These are phyloP conservation scores for Curvularia sp. DNA, from an alignment of 2,329 filamentous ascomycete genomes.

Conservation along the genomic window DNA sequence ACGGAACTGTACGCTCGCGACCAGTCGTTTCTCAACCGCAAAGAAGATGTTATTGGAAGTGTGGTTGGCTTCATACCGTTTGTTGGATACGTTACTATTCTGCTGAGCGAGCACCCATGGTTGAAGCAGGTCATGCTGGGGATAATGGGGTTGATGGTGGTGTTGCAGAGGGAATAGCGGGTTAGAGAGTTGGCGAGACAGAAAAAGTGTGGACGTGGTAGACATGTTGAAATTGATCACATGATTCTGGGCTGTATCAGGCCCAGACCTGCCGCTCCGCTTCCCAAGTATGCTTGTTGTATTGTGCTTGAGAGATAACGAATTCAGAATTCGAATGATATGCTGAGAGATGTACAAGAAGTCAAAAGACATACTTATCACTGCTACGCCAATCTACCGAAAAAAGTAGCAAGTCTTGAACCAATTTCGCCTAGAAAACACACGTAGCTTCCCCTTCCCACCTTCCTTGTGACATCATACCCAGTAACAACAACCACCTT, in stretches of 20 bases:
- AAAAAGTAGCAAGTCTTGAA: not conserved
- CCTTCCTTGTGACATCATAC: not conserved
- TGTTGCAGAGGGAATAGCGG: slow-evolving; percentile 84
- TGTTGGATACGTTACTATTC: slow-evolving; percentile 95
- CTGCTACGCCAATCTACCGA: not conserved
- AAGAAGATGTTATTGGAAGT: slow-evolving; percentile 88
- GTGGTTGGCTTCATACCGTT: slow-evolving; percentile 92
- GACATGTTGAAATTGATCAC: not conserved
- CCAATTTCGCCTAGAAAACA: not conserved
- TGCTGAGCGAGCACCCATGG: slow-evolving; percentile 95
- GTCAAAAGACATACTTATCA: slow-evolving; percentile 5
- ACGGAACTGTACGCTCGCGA: slow-evolving; percentile 86
- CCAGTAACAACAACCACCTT: not conserved
- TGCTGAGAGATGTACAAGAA: not conserved
- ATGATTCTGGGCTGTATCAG: not conserved
- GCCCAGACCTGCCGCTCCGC: not conserved
- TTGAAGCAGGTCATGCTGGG: slow-evolving; percentile 94
- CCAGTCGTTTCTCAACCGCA: slow-evolving; percentile 83
- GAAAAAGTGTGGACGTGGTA: not conserved
- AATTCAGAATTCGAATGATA: slow-evolving; percentile 16
- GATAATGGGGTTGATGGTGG: slow-evolving; percentile 92
- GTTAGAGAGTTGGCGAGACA: not conserved
- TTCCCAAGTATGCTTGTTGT: not conserved
- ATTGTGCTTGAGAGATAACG: slow-evolving; percentile 2
- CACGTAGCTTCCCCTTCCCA: not conserved